A percentile compares a stretch with the other conserved stretches of the same genome.
phyloP scores from a whole-genome alignment of 345 rosid genomes.

The Hibiscus tridactylites region DNA sequence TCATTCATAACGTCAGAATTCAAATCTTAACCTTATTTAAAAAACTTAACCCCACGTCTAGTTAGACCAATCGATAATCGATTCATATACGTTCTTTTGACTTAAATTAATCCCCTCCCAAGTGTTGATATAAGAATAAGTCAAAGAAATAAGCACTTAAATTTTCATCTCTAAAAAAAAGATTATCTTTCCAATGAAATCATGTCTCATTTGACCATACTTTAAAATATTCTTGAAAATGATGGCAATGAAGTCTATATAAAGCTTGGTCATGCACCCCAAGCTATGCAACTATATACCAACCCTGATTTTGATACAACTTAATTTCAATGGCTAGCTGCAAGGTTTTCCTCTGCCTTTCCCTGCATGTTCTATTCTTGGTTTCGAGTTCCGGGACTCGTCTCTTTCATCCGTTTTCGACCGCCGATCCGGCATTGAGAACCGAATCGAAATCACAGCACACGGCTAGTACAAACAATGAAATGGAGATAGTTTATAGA shows the following conservation, averaged over 20 bases:
- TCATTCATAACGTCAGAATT: no score
- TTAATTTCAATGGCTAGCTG: slow-evolving; percentile 16
- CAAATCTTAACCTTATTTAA: no score
- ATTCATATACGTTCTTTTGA: no score
- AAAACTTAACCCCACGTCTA: no score
- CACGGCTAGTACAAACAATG: background rate
- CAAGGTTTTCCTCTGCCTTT: slow-evolving; percentile 18
- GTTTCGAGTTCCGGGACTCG: slow-evolving; percentile 28
- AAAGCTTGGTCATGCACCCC: background rate
- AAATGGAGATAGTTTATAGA: background rate
- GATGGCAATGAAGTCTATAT: background rate
- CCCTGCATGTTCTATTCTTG: slow-evolving; percentile 22
- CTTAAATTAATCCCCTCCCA: no score
- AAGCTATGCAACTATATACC: background rate
- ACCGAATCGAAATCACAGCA: background rate
- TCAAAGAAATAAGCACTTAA: background rate
- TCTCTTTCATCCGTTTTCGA: slow-evolving; percentile 5
- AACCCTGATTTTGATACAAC: background rate
- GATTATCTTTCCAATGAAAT: background rate
- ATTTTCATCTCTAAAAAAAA: background rate
- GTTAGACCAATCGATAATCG: no score
- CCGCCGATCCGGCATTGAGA: background rate
- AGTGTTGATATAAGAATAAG: background rate
- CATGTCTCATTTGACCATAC: background rate
- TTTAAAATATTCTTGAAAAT: background rate